phyloP scores from a whole-genome alignment of 176 grass and related monocot genomes.

The Triticum timopheevii region DNA sequence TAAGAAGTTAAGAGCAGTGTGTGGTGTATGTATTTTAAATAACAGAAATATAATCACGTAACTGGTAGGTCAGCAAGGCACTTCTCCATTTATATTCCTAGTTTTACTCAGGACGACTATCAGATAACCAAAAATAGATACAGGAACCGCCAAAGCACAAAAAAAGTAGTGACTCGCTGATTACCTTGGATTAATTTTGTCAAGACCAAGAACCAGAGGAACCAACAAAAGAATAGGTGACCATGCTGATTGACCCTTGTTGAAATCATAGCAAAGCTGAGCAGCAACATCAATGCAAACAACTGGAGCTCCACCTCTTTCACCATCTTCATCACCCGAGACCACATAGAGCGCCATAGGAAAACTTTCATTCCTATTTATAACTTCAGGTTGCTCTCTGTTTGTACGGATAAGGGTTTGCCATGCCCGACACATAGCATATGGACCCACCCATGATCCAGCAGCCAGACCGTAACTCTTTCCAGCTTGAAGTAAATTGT shows the following conservation, averaged over 20 bases:
- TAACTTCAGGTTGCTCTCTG: constrained; percentile 39
- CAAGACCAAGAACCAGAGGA: constrained; percentile 90
- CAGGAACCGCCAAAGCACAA: neutral
- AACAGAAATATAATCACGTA: neutral
- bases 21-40: neutral
- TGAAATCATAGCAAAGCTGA: constrained; percentile 70
- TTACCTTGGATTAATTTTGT: constrained; percentile 99
- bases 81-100: neutral
- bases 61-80: neutral
- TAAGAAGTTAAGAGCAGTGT: neutral
- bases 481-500: constrained; percentile 89
- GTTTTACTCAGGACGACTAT: neutral
- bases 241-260: constrained; percentile 46
- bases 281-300: constrained; percentile 76
- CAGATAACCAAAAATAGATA: constrained; percentile 10
- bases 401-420: constrained; percentile 75
- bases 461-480: constrained; percentile 74
- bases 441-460: constrained; percentile 95
- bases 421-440: constrained; percentile 95
- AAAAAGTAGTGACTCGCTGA: neutral
- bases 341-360: constrained; percentile 90
- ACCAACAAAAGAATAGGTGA: constrained; percentile 85
- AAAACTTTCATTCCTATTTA: constrained; percentile 43
- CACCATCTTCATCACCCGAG: constrained; percentile 95
- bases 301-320: constrained; percentile 95